Conservation (phyloP, 305 asterid species). For the Galium porrigens region DNA sequence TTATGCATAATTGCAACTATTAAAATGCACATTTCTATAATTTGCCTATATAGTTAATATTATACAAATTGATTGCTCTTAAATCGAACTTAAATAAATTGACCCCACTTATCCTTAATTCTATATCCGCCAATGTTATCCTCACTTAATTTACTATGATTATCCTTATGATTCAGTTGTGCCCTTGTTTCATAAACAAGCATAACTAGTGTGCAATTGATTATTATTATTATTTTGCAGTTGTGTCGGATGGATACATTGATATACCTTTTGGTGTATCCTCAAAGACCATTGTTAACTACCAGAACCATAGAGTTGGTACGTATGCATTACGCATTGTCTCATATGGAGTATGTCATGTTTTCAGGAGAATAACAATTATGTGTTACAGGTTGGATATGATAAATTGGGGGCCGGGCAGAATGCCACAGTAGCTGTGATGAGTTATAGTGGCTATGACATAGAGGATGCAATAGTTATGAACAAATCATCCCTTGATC, state of each 20-base stretch:
- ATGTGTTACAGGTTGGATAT: constrained; percentile 43
- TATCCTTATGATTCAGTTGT: background rate
- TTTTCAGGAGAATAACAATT: constrained; percentile 16
- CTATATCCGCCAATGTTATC: background rate
- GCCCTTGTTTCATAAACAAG: background rate
- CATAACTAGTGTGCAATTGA: constrained; percentile 5
- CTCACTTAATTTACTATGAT: background rate
- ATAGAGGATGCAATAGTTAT: constrained; percentile 98
- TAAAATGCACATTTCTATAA: too few relatives aligned
- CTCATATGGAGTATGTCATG: constrained; percentile 10
- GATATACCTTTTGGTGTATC: constrained; percentile 84
- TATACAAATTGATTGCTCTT: too few relatives aligned
- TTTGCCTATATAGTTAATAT: too few relatives aligned
- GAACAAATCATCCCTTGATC: constrained; percentile 94
- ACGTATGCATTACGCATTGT: constrained; percentile 19
- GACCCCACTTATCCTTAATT: background rate
- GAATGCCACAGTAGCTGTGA: constrained; percentile 95
- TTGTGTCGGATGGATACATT: constrained; percentile 66
- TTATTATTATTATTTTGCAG: constrained; percentile 30
- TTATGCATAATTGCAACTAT: too few relatives aligned
- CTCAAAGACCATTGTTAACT: constrained; percentile 86
- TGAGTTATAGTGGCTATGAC: constrained; percentile 98
- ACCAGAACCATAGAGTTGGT: constrained; percentile 94
- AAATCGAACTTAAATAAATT: too few relatives aligned
- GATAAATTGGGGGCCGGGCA: constrained; percentile 98